Conservation (phyloP, 169 alveolate genomes). For the Sarcocystis neurona region DNA sequence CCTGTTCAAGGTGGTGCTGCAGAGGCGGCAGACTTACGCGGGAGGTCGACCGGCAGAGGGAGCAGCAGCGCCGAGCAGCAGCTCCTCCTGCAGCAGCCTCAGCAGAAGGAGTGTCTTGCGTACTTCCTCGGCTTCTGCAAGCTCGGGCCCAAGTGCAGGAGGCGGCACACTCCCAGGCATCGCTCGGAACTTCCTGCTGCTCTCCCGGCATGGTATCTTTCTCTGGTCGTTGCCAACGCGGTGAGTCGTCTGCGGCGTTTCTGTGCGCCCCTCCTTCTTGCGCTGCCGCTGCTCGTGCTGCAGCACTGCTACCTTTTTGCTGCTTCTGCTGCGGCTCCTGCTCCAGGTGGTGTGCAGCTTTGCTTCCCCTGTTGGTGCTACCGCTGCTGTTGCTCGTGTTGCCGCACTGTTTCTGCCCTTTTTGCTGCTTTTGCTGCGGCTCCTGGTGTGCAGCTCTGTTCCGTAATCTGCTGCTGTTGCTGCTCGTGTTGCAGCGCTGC, state of each 20-base stretch:
- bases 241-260: neutral
- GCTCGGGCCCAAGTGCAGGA: slow-evolving; percentile 78
- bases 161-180: slow-evolving; percentile 69
- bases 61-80: slow-evolving; percentile 17
- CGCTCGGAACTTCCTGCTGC: slow-evolving; percentile 62
- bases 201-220: slow-evolving; percentile 69
- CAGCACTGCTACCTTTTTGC: neutral
- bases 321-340: too few relatives aligned
- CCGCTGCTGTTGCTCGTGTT: too few relatives aligned
- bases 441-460: too few relatives aligned
- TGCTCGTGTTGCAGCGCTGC: too few relatives aligned
- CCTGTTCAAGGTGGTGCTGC: slow-evolving; percentile 34
- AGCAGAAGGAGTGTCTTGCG: slow-evolving; percentile 71
- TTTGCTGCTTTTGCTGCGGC: too few relatives aligned
- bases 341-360: too few relatives aligned
- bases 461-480: too few relatives aligned
- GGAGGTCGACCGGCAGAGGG: slow-evolving; percentile 61
- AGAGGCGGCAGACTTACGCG: neutral
- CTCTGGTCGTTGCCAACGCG: slow-evolving; percentile 47
- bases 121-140: slow-evolving; percentile 81
- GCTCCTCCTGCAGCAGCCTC: slow-evolving; percentile 55
- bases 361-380: too few relatives aligned
- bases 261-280: neutral
- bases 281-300: neutral
- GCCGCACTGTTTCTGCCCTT: too few relatives aligned